Base-by-base conservation (phyloP, 2,329 filamentous ascomycete genomes). In the Paraphaeosphaeria minitans region DNA sequence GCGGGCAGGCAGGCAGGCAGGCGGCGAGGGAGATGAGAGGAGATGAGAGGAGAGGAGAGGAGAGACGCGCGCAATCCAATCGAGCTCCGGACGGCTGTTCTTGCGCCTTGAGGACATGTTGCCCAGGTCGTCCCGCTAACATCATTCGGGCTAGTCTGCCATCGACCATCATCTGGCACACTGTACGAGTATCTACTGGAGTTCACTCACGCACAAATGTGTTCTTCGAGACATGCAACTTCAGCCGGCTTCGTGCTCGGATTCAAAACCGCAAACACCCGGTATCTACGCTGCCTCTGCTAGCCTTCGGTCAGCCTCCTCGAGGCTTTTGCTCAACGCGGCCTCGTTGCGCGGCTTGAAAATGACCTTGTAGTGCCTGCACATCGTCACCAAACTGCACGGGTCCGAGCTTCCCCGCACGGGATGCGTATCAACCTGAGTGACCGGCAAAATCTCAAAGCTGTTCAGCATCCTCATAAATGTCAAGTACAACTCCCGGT, bases 401-500 rank as follows among this genome's bases (percentile, higher is more conserved):
- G 85, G 86, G 66, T 89, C 87, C 3, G 82, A 78, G 62, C 83
- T 87, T 0, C 87, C 87, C 12, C 75, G 76, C 8, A 89, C 76
- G 1, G 87, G 87, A 69, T 89, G 82, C 29, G 81, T 83, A 53
- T 88, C 85, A 0, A 85, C 80, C 7, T 82, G 77, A 42, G 83
- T 83, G 53, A 80, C 75, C 59, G 82, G 82, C 54, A 84, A 76
- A 56, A 89, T 82, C 59, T 83, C 82, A 72, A 89, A 88, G 65
- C 84, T 84, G 70, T 83, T 86, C 27, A 89, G 74, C 62, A 86
- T 82, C 31, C 87, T 81, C 75, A 89, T 81, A 67, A 87, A 89
- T 12, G 87, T 79, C 10, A 89, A 78, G 60, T 90, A 89, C 19
- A 89, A 77, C 68, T 89, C 87, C 1, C 87, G 79, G 66, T 89